phyloP scores from a whole-genome alignment of 768 basidiomycete species.

The Pholiota molesta region DNA sequence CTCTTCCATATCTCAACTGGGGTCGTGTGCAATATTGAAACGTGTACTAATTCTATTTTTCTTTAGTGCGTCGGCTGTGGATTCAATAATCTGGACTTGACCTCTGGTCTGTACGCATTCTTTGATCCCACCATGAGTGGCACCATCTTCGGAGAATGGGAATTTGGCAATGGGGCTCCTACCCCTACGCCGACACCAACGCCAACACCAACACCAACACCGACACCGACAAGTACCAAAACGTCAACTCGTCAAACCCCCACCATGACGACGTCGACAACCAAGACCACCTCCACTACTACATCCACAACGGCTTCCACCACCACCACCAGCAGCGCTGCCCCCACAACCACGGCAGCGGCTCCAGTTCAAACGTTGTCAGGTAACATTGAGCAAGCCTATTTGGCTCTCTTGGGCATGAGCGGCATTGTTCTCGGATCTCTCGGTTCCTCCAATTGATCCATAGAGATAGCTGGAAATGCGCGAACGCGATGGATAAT shows the following conservation, averaged over 20 bases:
- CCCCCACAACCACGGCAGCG: background rate
- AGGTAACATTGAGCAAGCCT: conserved; percentile 2
- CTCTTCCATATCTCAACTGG: no score
- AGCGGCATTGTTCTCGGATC: conserved; percentile 1
- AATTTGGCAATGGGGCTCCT: conserved; percentile 28
- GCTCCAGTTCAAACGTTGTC: background rate
- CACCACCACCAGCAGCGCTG: background rate
- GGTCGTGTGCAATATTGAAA: no score
- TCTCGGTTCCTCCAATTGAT: conserved; percentile 5
- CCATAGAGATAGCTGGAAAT: background rate
- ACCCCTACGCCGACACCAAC: conserved; percentile 17
- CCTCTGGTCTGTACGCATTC: conserved; percentile 44
- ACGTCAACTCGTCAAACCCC: conserved; percentile 4
- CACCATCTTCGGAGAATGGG: conserved; percentile 44
- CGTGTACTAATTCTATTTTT: no score
- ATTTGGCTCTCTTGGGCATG: conserved; percentile 10
- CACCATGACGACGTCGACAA: background rate
- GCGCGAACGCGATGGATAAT: background rate
- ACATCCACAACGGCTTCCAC: background rate
- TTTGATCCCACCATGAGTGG: conserved; percentile 39
- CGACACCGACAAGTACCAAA: conserved; percentile 22
- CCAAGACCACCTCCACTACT: conserved; percentile 17
- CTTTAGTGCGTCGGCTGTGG: conserved; percentile 44
- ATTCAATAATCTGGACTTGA: conserved; percentile 47
- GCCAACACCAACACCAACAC: conserved; percentile 18